Conservation (phyloP, 768 basidiomycete genomes). For the Rhodotorula kratochvilovae region DNA sequence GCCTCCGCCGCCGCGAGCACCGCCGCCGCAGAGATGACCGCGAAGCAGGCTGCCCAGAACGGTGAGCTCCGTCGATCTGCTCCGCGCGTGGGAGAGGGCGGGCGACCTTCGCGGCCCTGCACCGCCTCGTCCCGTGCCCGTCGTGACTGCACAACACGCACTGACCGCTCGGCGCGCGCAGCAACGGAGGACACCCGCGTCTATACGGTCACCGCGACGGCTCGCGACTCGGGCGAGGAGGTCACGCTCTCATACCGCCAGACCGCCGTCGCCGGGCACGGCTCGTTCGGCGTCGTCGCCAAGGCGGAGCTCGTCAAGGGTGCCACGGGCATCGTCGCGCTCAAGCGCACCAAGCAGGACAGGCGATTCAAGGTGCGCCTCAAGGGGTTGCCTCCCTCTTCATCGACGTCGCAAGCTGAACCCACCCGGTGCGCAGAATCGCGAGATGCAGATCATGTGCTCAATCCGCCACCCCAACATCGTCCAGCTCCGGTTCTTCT, state of each 20-base stretch:
- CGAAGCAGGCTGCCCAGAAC: neutral
- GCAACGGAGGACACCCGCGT: slow-evolving; percentile 86
- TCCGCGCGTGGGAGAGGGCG: too few relatives aligned
- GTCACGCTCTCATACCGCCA: slow-evolving; percentile 77
- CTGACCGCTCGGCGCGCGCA: slow-evolving; percentile 20
- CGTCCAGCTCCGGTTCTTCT: slow-evolving; percentile 90
- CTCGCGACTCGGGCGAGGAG: slow-evolving; percentile 83
- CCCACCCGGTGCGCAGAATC: slow-evolving; percentile 82
- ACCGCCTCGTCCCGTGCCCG: neutral
- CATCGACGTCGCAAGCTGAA: too few relatives aligned
- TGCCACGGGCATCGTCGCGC: slow-evolving; percentile 77
- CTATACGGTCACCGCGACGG: slow-evolving; percentile 85
- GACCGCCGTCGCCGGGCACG: slow-evolving; percentile 95
- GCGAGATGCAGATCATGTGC: slow-evolving; percentile 98
- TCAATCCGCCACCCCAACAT: slow-evolving; percentile 65
- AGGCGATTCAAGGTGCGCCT: slow-evolving; percentile 89
- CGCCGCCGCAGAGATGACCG: neutral
- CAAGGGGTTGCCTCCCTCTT: too few relatives aligned
- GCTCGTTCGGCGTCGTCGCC: slow-evolving; percentile 97
- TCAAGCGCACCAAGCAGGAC: slow-evolving; percentile 99
- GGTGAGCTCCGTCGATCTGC: too few relatives aligned
- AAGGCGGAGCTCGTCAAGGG: slow-evolving; percentile 74
- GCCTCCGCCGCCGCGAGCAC: too few relatives aligned
- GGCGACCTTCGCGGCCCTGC: neutral
- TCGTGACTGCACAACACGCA: neutral